These are phyloP conservation scores for Neurospora intermedia DNA, from an alignment of 495 filamentous ascomycete species.

Conservation along the genomic window DNA sequence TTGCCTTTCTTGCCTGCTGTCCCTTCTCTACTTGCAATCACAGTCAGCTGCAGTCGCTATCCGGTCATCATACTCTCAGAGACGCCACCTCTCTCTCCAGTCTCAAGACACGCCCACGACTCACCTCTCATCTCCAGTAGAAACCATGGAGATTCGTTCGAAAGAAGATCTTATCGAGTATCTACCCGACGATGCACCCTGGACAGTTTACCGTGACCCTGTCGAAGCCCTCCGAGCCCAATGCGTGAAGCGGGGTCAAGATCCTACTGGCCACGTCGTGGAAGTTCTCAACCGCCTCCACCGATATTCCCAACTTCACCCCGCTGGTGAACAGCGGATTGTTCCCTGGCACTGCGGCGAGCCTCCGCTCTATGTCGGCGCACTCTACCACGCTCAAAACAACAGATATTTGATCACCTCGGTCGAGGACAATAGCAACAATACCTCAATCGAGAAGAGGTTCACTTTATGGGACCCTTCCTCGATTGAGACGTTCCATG, in stretches of 20 bases:
- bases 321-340: background rate
- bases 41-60: background rate
- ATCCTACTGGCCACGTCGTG: background rate
- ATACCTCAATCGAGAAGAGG: background rate
- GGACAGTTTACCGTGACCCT: background rate
- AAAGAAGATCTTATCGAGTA: background rate
- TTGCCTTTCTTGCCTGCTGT: background rate
- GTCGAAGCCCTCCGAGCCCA: background rate
- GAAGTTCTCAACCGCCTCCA: background rate
- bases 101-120: background rate
- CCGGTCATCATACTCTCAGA: background rate
- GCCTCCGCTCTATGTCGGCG: background rate
- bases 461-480: background rate
- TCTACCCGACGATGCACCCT: background rate
- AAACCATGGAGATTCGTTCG: background rate
- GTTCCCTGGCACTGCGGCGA: background rate
- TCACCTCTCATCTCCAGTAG: background rate
- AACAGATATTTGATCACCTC: background rate
- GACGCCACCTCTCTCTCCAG: background rate
- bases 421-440: background rate
- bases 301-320: background rate
- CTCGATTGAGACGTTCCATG: background rate
- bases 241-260: background rate
- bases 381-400: background rate
- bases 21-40: background rate